phyloP scores from a whole-genome alignment of 164 flowering plant genomes.

The Stephania yunnanensis region DNA sequence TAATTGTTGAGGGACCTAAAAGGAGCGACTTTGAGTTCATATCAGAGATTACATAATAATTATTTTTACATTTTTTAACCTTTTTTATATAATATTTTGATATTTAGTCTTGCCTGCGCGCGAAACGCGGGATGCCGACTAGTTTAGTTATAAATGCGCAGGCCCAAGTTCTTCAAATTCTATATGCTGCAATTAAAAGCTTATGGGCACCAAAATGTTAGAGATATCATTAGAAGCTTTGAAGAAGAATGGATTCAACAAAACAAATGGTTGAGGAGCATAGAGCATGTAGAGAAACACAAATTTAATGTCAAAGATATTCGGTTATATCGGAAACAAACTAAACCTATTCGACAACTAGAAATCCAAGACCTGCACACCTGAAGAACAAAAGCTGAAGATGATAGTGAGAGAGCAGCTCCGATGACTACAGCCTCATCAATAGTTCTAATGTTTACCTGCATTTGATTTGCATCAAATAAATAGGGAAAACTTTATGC shows the following conservation, averaged over 20 bases:
- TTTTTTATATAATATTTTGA: no score
- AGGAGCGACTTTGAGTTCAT: no score
- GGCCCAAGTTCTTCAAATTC: no score
- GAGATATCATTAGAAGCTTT: no score
- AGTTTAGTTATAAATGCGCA: no score
- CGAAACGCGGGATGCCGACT: no score
- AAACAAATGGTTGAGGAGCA: neutral
- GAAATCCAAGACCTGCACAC: conserved; percentile 29
- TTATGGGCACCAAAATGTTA: no score
- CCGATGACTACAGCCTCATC: conserved; percentile 98
- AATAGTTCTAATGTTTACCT: conserved; percentile 95
- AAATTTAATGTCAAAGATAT: neutral
- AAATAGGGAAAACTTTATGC: neutral
- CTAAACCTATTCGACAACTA: neutral
- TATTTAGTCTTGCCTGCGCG: no score
- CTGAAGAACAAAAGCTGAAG: conserved; percentile 99
- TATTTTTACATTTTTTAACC: no score
- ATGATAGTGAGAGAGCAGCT: conserved; percentile 96
- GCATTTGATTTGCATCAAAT: conserved; percentile 18
- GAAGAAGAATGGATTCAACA: neutral
- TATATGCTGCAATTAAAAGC: no score
- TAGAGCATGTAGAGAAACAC: neutral
- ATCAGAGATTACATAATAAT: no score
- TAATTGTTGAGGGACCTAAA: no score
- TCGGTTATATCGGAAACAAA: neutral